Base-by-base conservation (phyloP, 1,284 basidiomycete genomes). In the Heliocybe sulcata region DNA sequence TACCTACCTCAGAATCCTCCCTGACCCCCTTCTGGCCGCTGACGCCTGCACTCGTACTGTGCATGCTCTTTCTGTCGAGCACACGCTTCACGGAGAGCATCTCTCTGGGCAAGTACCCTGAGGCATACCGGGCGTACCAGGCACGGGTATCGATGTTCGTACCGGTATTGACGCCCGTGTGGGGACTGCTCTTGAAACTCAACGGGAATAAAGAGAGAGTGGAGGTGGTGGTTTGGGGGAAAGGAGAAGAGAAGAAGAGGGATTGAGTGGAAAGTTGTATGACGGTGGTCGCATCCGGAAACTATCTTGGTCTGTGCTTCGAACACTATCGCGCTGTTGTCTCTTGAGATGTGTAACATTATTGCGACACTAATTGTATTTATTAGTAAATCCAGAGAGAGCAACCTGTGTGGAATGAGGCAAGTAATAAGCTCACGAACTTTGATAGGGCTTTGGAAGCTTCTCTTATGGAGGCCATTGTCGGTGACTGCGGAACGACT, bases 1-100 rank as follows among this genome's bases (percentile, higher is more conserved):
- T 66, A 20, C 58, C 65, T 45, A 54, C 55, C 29, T 70, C n/a
- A n/a, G n/a, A n/a, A n/a, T n/a, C 57, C 19, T 59, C 65, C 33
- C 58, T 74, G 27, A 65, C 63, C 12, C 65, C 69, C 45, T 64
- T 77, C 56, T 74, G 63, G 56, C 74, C 78, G 9, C 65, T 87
- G 22, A 54, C 73, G 14, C 85, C 87, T 1, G 77, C 80, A 6
- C 57, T 85, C 20, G 72, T 77, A n/a, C 74, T 89, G 14, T 83
- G 83, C 58, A 58, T 74, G 16, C 77, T 94, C 2, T 93, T 94
- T 73, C 74, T 81, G 64, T 76, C 79, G 1, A 92, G 90, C 23
- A 92, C 92, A 0, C 59, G 68, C 26, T 90, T 88, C 67, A 91
- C 92, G 0, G 94, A 97, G 71, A 78, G 76, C 52, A 93, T 96